These are phyloP conservation scores for Astrothelium macrocarpum DNA, from an alignment of 495 filamentous ascomycete genomes.

Conservation along the genomic window DNA sequence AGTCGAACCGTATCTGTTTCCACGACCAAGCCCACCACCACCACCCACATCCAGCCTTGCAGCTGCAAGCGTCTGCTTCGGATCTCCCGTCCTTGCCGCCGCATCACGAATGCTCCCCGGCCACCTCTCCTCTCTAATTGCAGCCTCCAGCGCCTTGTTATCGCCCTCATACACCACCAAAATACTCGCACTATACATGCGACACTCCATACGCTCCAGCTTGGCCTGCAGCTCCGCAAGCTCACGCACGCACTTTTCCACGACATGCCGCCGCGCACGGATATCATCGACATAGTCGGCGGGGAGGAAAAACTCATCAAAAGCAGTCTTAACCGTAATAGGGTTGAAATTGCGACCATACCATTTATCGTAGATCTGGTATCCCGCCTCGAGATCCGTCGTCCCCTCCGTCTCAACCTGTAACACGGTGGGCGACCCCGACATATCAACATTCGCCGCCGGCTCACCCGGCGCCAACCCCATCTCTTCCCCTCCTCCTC, in stretches of 20 bases:
- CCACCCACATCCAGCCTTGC: not conserved
- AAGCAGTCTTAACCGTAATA: slow-evolving; percentile 62
- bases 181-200: slow-evolving; percentile 89
- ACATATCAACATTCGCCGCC: not conserved
- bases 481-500: slow-evolving; percentile 36
- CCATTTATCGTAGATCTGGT: slow-evolving; percentile 73
- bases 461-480: slow-evolving; percentile 32
- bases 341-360: slow-evolving; percentile 70
- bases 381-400: slow-evolving; percentile 40
- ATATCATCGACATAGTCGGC: slow-evolving; percentile 19
- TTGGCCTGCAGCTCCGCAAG: slow-evolving; percentile 59
- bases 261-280: not conserved
- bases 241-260: slow-evolving; percentile 39
- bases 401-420: not conserved
- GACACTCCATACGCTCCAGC: slow-evolving; percentile 67
- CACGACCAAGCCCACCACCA: not conserved
- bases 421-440: not conserved
- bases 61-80: slow-evolving; percentile 16
- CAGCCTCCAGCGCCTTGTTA: slow-evolving; percentile 37
- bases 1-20: not conserved
- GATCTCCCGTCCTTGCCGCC: slow-evolving; percentile 44
- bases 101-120: slow-evolving; percentile 38
- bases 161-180: slow-evolving; percentile 92
- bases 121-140: slow-evolving; percentile 12
- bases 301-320: slow-evolving; percentile 34